Conservation (phyloP, 495 filamentous ascomycete species). For the Monascus purpureus region DNA sequence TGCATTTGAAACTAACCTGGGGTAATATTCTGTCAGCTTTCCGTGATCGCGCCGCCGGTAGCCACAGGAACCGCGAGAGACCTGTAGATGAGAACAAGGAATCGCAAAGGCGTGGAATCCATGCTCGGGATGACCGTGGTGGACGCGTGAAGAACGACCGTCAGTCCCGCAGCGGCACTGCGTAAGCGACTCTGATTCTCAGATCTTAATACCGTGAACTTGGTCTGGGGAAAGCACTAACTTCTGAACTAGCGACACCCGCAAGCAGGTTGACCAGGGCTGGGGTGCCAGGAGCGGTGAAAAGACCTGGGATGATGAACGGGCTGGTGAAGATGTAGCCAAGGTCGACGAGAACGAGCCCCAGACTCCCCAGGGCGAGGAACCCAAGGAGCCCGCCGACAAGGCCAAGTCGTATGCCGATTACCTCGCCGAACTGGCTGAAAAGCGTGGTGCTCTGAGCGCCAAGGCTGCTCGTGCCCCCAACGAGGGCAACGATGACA, state of each 20-base stretch:
- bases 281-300: constrained; percentile 77
- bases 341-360: constrained; percentile 59
- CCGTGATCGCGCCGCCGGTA: constrained; percentile 79
- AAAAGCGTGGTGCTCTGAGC: constrained; percentile 61
- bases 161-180: constrained; percentile 59
- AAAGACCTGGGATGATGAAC: constrained; percentile 75
- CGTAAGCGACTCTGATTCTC: constrained; percentile 35
- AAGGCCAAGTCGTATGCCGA: constrained; percentile 78
- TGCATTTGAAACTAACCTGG: constrained; percentile 1
- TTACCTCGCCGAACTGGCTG: constrained; percentile 76
- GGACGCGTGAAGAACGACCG: constrained; percentile 59
- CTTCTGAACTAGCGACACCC: constrained; percentile 67
- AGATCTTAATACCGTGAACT: background rate
- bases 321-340: constrained; percentile 74
- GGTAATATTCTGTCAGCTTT: constrained; percentile 43
- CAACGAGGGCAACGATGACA: constrained; percentile 81
- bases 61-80: constrained; percentile 69
- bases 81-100: constrained; percentile 55
- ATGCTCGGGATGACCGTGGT: constrained; percentile 37
- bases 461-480: constrained; percentile 62
- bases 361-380: constrained; percentile 30
- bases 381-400: constrained; percentile 56
- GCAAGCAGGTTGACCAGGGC: constrained; percentile 81
- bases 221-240: too few species aligned
- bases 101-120: constrained; percentile 41